Percentiles rank a stretch among this genome's conserved stretches.
Conservation (phyloP, 2,329 filamentous ascomycete genomes). For the Sclerotinia sclerotiorum region DNA sequence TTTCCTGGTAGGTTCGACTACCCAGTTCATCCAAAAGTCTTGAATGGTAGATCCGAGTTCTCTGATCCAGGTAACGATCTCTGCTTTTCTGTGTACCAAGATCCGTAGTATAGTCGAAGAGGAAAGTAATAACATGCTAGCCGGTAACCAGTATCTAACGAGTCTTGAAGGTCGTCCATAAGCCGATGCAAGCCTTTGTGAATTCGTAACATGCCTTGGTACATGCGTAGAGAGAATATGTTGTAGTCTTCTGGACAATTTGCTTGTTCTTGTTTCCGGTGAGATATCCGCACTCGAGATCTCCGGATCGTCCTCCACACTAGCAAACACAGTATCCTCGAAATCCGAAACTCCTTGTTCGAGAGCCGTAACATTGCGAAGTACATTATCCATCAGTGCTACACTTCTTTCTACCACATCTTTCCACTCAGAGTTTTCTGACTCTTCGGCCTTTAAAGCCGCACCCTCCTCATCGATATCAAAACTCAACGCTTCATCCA, state of each 20-base stretch:
- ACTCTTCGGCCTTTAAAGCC: constrained; percentile 46
- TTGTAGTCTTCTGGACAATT: constrained; percentile 66
- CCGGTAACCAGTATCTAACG: constrained; percentile 87
- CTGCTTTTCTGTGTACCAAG: constrained; percentile 69
- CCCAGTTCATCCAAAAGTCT: constrained; percentile 97
- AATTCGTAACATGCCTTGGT: constrained; percentile 62
- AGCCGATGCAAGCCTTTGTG: constrained; percentile 54
- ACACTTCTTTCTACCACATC: constrained; percentile 77
- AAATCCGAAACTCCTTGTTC: constrained; percentile 63
- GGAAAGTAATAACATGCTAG: constrained; percentile 69
- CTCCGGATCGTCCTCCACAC: constrained; percentile 61
- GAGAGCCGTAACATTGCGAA: constrained; percentile 66
- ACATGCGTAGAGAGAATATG: constrained; percentile 68
- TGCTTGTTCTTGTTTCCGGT: constrained; percentile 45
- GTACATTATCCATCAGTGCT: constrained; percentile 80
- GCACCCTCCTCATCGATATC: constrained; percentile 58
- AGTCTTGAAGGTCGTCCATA: constrained; percentile 75
- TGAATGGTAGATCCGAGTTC: constrained; percentile 76
- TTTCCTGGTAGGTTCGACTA: constrained; percentile 79
- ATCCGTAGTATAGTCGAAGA: constrained; percentile 84
- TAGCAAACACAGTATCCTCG: constrained; percentile 64
- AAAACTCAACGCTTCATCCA: constrained; percentile 79
- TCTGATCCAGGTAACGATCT: constrained; percentile 76
- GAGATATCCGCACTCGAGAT: constrained; percentile 49
- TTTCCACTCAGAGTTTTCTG: constrained; percentile 60